These are phyloP conservation scores for Phytophthora crassamura DNA, from an alignment of 352 stramenopile genomes.

Conservation along the genomic window DNA sequence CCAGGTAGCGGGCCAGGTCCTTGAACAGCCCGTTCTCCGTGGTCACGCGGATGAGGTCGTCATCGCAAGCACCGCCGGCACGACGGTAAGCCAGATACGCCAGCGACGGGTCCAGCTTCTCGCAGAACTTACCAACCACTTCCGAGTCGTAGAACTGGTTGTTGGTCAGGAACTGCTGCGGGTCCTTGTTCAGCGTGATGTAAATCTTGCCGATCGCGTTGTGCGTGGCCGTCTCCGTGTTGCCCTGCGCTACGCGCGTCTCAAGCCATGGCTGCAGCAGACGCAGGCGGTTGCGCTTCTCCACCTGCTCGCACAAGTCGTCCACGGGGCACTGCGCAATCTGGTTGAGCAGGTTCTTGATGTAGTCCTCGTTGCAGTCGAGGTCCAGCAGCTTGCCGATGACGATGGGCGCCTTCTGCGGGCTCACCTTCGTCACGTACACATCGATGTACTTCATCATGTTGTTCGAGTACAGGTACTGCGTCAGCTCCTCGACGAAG, in stretches of 20 bases:
- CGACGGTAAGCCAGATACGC: slow-evolving; percentile 99
- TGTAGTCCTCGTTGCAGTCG: slow-evolving; percentile 99
- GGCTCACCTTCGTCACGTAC: slow-evolving; percentile 98
- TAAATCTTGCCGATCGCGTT: slow-evolving; percentile 99
- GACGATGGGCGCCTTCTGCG: slow-evolving; percentile 98
- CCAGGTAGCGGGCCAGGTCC: slow-evolving; percentile 98
- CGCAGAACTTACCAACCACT: slow-evolving; percentile 99
- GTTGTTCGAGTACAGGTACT: slow-evolving; percentile 99
- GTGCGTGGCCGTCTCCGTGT: slow-evolving; percentile 98
- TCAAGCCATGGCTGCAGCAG: slow-evolving; percentile 99
- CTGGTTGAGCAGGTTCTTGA: slow-evolving; percentile 99
- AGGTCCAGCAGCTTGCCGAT: slow-evolving; percentile 99
- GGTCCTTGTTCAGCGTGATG: slow-evolving; percentile 99
- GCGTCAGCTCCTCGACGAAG: slow-evolving; percentile 99
- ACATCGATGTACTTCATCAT: slow-evolving; percentile 99
- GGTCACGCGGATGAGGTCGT: slow-evolving; percentile 99
- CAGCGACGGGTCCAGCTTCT: slow-evolving; percentile 99
- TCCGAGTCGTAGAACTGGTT: slow-evolving; percentile 99
- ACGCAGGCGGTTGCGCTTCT: slow-evolving; percentile 99
- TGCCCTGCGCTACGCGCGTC: slow-evolving; percentile 98
- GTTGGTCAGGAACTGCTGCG: slow-evolving; percentile 99
- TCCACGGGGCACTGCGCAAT: slow-evolving; percentile 96
- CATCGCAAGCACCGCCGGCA: slow-evolving; percentile 97
- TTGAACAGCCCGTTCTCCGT: slow-evolving; percentile 99
- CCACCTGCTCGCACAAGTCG: slow-evolving; percentile 98